Conservation (phyloP, 2,329 filamentous ascomycete species). For the Paramyrothecium sp. region DNA sequence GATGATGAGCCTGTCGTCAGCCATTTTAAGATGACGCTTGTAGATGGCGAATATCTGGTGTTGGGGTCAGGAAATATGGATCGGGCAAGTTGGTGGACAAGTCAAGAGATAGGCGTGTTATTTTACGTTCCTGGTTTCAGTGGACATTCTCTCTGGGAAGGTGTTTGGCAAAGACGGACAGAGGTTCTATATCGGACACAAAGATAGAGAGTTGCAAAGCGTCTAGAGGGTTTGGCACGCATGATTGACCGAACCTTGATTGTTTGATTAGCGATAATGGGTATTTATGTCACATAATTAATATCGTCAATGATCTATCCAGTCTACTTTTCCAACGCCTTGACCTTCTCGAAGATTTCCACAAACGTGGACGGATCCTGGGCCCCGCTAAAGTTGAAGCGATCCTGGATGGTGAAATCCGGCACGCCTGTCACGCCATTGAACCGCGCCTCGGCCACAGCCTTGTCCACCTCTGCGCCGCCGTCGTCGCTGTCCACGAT, state of each 20-base stretch:
- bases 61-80: conserved; percentile 84
- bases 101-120: conserved; percentile 74
- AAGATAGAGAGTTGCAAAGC: background rate
- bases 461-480: conserved; percentile 29
- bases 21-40: conserved; percentile 74
- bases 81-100: conserved; percentile 82
- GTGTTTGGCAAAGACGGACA: conserved; percentile 32
- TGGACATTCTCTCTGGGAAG: conserved; percentile 36
- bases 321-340: conserved; percentile 20
- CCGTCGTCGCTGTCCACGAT: conserved; percentile 49
- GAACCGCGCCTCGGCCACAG: conserved; percentile 22
- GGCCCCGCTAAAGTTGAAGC: conserved; percentile 66
- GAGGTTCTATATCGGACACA: conserved; percentile 28
- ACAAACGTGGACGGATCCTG: conserved; percentile 66
- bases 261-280: background rate
- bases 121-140: conserved; percentile 43
- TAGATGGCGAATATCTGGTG: conserved; percentile 66
- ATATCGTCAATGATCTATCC: conserved; percentile 5
- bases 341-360: conserved; percentile 61
- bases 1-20: conserved; percentile 65
- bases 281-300: background rate
- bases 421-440: conserved; percentile 63
- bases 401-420: conserved; percentile 68
- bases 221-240: too few relatives aligned
- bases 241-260: too few relatives aligned